Percentiles rank a stretch among this genome's conserved stretches.
These are phyloP conservation scores for Endocladia muricata DNA, from an alignment of 31 red algal species.

Conservation along the genomic window DNA sequence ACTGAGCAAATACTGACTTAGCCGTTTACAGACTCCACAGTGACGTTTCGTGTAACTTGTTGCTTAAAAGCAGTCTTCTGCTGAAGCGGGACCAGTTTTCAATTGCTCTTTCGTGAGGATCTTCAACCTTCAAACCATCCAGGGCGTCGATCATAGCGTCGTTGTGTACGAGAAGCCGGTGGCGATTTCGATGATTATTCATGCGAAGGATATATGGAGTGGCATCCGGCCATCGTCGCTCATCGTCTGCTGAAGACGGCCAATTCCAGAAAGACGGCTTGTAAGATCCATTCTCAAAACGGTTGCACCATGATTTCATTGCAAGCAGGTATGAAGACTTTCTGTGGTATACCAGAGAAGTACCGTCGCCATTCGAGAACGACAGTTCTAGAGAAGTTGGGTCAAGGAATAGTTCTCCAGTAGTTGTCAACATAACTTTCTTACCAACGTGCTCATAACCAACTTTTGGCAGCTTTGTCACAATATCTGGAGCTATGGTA, in stretches of 20 bases:
- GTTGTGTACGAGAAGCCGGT: slow-evolving; percentile 45
- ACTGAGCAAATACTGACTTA: background rate
- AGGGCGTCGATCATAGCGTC: slow-evolving; percentile 63
- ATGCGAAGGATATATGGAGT: background rate
- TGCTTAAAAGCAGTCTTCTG: slow-evolving; percentile 28
- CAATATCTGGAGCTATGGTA: slow-evolving; percentile 57
- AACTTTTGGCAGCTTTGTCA: slow-evolving; percentile 64
- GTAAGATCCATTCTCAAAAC: slow-evolving; percentile 53
- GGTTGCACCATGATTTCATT: slow-evolving; percentile 76
- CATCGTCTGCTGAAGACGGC: slow-evolving; percentile 63
- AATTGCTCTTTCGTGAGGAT: slow-evolving; percentile 23
- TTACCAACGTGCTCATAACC: slow-evolving; percentile 77
- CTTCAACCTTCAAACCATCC: slow-evolving; percentile 13
- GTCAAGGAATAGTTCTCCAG: slow-evolving; percentile 70
- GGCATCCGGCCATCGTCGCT: slow-evolving; percentile 55
- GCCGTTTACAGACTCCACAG: background rate
- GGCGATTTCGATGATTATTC: slow-evolving; percentile 25
- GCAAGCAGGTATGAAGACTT: slow-evolving; percentile 76
- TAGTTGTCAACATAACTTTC: slow-evolving; percentile 74
- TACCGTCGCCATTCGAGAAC: slow-evolving; percentile 63
- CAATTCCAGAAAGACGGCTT: slow-evolving; percentile 66
- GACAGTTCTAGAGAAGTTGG: slow-evolving; percentile 75
- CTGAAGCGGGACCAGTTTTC: slow-evolving; percentile 47
- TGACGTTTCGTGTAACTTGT: slow-evolving; percentile 33
- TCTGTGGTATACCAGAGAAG: slow-evolving; percentile 65